Percentiles rank a stretch among this genome's conserved stretches.
phyloP scores from a whole-genome alignment of 116 monocot genomes.

The Cymodocea nodosa region DNA sequence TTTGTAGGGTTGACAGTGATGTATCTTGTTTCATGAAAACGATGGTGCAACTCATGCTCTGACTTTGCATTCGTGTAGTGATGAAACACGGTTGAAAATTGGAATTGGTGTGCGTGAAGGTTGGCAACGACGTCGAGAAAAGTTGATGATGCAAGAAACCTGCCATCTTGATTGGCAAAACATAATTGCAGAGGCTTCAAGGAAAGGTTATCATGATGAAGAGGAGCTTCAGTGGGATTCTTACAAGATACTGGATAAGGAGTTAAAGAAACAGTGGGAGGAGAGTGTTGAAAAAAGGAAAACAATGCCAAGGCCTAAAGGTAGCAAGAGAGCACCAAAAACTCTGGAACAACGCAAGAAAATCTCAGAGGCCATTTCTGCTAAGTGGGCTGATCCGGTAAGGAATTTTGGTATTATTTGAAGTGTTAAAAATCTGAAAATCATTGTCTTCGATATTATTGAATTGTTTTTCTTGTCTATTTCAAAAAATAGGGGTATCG shows the following conservation, averaged over 20 bases:
- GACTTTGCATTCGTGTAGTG: slow-evolving; percentile 15
- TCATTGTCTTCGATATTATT: background rate
- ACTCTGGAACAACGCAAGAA: slow-evolving; percentile 65
- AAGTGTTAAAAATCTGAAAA: background rate
- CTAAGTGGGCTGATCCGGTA: slow-evolving; percentile 91
- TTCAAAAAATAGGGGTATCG: slow-evolving; percentile 53
- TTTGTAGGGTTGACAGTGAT: no score
- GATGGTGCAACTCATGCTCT: background rate
- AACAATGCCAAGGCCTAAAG: slow-evolving; percentile 34
- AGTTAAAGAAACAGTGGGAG: slow-evolving; percentile 53
- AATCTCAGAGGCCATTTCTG: slow-evolving; percentile 80
- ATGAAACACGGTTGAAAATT: slow-evolving; percentile 71
- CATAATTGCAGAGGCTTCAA: slow-evolving; percentile 47
- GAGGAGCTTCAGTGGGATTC: slow-evolving; percentile 81
- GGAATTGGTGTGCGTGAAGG: slow-evolving; percentile 58
- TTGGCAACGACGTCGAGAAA: slow-evolving; percentile 59
- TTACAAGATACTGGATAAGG: slow-evolving; percentile 48
- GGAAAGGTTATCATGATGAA: slow-evolving; percentile 46
- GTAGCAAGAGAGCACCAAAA: slow-evolving; percentile 69
- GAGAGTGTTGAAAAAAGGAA: slow-evolving; percentile 61
- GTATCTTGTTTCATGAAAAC: background rate
- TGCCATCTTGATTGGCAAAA: slow-evolving; percentile 73
- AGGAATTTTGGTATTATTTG: slow-evolving; percentile 1
- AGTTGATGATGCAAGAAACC: slow-evolving; percentile 45
- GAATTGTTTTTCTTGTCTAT: background rate